Base-by-base conservation (phyloP, 768 basidiomycete species). In the Pleurotus cornucopiae region DNA sequence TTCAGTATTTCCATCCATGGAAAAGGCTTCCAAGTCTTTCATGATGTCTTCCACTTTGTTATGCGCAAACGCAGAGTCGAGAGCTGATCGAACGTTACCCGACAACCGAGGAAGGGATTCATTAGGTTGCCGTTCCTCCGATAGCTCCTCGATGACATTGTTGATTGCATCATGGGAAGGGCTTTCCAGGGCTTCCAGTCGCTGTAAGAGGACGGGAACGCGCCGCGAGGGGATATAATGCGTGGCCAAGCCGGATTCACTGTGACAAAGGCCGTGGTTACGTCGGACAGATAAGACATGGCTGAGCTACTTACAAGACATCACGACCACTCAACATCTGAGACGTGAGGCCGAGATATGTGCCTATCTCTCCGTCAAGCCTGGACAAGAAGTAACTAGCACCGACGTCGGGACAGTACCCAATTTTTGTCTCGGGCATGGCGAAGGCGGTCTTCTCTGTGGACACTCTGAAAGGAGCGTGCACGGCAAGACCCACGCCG, bases 381-480 rank as follows among this genome's bases (percentile, higher is more conserved):
- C 87, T 83, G 38, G 94, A 86, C 49, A 99, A 75, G 75, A 94
- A 95, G 73, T 84, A 91, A 63, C 83, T 94, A 25, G 88, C 89
- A 16, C 97, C 97, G 21, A 99, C 95, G 70, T 99, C 96, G 25
- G 96, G 95, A 60, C 74, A 84, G 66, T 91, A 93, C 44, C 89
- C 90, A 63, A 94, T 94, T 64, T 89, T 90, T 11, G 91, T 94
- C 74, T 99, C 97, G 13, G 97, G 97, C 97, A 98, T 98, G 5
- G 94, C 88, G 67, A 98, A 91, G 1, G 81, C 57, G 0, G 95
- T 97, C 23, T 89, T 89, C 69, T 96, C 94, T 2, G 96, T 98
- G 3, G 95, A 95, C 55, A 99, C 81, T 58, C 97, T 82, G 71
- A 98, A 94, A 0, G 87, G 81, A 3, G 95, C 96, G 56, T 87